Percentiles rank a stretch among this genome's conserved stretches.
phyloP scores from a whole-genome alignment of 805 yeast genomes.

The Naumovozyma castellii region DNA sequence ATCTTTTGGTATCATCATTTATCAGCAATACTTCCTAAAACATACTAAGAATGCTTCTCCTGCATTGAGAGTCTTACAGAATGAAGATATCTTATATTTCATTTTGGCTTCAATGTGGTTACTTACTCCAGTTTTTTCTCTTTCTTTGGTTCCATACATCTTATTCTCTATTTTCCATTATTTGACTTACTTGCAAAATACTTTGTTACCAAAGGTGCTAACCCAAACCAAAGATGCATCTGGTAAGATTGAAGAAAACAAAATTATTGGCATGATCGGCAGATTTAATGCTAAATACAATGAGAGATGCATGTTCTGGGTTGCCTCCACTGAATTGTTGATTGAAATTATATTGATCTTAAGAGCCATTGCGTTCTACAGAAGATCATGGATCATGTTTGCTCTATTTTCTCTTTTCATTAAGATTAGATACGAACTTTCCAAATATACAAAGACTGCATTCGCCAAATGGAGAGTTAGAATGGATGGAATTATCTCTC shows the following conservation, averaged over 20 bases:
- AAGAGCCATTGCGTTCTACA: constrained; percentile 50
- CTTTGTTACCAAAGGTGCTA: constrained; percentile 52
- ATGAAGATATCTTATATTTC: constrained; percentile 71
- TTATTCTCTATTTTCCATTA: constrained; percentile 77
- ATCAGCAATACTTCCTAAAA: constrained; percentile 40
- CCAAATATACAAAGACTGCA: constrained; percentile 59
- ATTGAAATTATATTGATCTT: constrained; percentile 36
- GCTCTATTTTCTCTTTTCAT: constrained; percentile 51
- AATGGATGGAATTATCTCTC: constrained; percentile 45
- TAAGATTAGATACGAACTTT: constrained; percentile 68
- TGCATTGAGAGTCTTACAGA: constrained; percentile 30
- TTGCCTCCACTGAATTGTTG: constrained; percentile 49
- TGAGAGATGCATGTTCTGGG: constrained; percentile 47
- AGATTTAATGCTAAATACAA: constrained; percentile 44
- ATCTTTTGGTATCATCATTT: constrained; percentile 69
- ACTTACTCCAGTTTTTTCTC: constrained; percentile 46
- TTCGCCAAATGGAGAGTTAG: constrained; percentile 63
- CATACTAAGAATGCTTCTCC: constrained; percentile 7
- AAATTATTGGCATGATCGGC: constrained; percentile 31
- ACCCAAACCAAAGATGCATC: constrained; percentile 5
- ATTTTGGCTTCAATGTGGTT: constrained; percentile 46
- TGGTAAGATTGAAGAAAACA: constrained; percentile 9
- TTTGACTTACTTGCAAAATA: constrained; percentile 56
- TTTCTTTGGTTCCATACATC: constrained; percentile 64
- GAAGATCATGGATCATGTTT: constrained; percentile 52